Conservation (phyloP, 192 early-diverging fungal species). For the Funneliformis mosseae region DNA sequence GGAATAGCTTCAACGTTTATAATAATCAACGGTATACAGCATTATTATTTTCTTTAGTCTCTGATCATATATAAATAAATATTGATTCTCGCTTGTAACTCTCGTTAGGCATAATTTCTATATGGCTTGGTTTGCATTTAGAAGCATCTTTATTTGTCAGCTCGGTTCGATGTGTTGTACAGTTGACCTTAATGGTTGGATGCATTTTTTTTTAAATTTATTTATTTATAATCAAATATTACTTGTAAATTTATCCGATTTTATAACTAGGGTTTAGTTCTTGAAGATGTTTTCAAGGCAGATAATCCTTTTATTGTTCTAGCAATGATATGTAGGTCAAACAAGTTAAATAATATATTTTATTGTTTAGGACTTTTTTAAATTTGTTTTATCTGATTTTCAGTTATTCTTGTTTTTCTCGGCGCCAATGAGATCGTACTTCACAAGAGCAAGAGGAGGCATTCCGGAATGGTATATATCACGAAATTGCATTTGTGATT, state of each 20-base stretch:
- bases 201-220: not conserved
- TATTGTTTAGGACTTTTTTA: not conserved
- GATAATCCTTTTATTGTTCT: constrained; percentile 63
- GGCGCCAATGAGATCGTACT: constrained; percentile 70
- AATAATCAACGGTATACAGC: not conserved
- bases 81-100: not conserved
- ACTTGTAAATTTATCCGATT: not conserved
- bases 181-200: constrained; percentile 73
- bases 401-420: constrained; percentile 60
- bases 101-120: constrained; percentile 53
- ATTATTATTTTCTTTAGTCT: not conserved
- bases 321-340: constrained; percentile 56
- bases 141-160: constrained; percentile 68
- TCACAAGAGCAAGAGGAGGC: constrained; percentile 68
- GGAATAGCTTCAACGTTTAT: not conserved
- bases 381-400: not conserved
- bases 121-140: constrained; percentile 67
- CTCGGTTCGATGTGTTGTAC: constrained; percentile 71
- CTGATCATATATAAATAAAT: not conserved
- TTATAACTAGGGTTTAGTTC: constrained; percentile 54
- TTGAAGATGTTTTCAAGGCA: constrained; percentile 68
- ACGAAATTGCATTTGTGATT: constrained; percentile 35
- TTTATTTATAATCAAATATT: not conserved
- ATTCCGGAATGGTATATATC: constrained; percentile 72
- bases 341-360: not conserved